Percentiles rank a stretch among this genome's conserved stretches.
These are phyloP conservation scores for Fimicolochytrium jonesii DNA, from an alignment of 192 early-diverging fungal species.

Conservation along the genomic window DNA sequence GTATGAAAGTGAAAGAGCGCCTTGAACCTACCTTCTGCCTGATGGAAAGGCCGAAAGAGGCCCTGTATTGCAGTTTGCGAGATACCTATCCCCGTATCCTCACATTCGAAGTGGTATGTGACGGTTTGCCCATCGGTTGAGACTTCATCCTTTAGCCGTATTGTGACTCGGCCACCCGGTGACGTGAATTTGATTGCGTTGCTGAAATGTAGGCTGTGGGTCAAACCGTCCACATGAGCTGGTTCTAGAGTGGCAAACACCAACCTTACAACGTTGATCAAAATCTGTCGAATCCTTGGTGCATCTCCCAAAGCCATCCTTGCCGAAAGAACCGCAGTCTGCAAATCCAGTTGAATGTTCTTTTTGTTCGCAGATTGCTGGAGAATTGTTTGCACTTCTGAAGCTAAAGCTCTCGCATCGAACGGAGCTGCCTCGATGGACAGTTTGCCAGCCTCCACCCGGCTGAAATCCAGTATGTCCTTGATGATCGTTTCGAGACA, in stretches of 20 bases:
- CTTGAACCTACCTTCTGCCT: too few species aligned
- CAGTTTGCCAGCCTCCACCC: constrained; percentile 1
- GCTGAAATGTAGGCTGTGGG: too few species aligned
- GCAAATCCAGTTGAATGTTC: neutral
- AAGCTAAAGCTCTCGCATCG: neutral
- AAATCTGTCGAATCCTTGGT: constrained; percentile 2
- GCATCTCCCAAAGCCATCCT: neutral
- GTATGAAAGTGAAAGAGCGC: too few species aligned
- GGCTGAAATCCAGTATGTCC: neutral
- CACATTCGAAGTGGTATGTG: constrained; percentile 47
- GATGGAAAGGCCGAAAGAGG: constrained; percentile 77
- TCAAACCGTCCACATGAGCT: too few species aligned
- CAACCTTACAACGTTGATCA: constrained; percentile 4
- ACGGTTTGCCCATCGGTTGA: neutral
- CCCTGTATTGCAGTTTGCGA: constrained; percentile 10
- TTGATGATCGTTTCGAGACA: neutral
- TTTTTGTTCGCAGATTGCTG: neutral
- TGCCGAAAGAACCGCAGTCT: neutral
- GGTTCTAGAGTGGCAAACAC: too few species aligned
- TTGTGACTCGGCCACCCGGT: neutral
- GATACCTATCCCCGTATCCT: constrained; percentile 47
- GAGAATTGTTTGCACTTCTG: neutral
- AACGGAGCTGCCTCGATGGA: neutral
- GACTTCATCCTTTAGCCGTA: neutral
- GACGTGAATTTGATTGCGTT: neutral